Evolutionary conservation across 2,329 filamentous ascomycete species (phyloP).

Genomic region (Colletotrichum tanaceti): DNA sequence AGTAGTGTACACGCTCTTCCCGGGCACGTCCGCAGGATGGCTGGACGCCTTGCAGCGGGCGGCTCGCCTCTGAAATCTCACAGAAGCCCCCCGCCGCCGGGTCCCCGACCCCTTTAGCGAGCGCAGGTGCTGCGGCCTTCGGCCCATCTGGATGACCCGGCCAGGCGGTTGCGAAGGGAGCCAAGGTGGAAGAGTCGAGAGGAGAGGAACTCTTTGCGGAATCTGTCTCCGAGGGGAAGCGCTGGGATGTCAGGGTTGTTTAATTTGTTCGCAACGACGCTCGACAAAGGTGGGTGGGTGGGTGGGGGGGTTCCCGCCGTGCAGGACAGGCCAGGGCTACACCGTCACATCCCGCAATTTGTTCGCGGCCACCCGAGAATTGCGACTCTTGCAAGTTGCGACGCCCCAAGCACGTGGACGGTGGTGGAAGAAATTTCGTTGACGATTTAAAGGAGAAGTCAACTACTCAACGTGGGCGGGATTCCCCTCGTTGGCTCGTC

Average conservation of each 20-base stretch:
- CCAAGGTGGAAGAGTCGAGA: not conserved
- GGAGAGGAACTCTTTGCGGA: slow-evolving; percentile 30
- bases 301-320: slow-evolving; percentile 24
- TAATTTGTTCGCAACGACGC: slow-evolving; percentile 42
- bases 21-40: not conserved
- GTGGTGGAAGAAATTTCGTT: slow-evolving; percentile 8
- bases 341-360: slow-evolving; percentile 40
- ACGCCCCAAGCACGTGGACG: not conserved
- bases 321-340: slow-evolving; percentile 18
- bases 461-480: slow-evolving; percentile 9
- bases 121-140: slow-evolving; percentile 6
- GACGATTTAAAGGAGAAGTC: slow-evolving; percentile 1
- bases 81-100: slow-evolving; percentile 8
- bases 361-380: slow-evolving; percentile 28
- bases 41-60: not conserved
- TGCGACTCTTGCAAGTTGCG: no score
- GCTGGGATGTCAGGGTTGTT: slow-evolving; percentile 32
- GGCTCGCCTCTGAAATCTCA: not conserved
- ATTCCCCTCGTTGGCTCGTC: slow-evolving; percentile 8
- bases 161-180: slow-evolving; percentile 36
- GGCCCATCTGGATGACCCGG: slow-evolving; percentile 29
- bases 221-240: slow-evolving; percentile 23
- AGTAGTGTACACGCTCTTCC: slow-evolving; percentile 28
- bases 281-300: no score
- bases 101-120: slow-evolving; percentile 4